Evolutionary conservation across 306 rosid species (phyloP).

Genomic region (Quercus bicolor): DNA sequence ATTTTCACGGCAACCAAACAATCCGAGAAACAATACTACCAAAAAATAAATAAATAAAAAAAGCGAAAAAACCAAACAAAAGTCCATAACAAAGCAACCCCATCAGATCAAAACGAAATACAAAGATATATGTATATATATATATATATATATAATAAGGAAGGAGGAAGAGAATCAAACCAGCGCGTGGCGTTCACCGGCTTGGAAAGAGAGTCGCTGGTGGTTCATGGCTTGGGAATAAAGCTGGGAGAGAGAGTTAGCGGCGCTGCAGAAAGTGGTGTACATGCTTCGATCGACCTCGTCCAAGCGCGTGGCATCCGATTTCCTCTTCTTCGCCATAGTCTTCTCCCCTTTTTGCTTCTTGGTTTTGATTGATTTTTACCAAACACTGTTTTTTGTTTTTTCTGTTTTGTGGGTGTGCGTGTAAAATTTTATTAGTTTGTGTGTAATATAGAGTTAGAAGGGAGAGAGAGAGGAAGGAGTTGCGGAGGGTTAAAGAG

Average conservation of each 20-base stretch:
- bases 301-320: slow-evolving; percentile 79
- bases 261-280: slow-evolving; percentile 90
- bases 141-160: neutral
- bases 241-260: slow-evolving; percentile 91
- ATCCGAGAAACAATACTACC: neutral
- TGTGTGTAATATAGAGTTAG: neutral
- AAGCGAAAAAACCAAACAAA: neutral
- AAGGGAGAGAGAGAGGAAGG: neutral
- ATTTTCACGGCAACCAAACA: neutral
- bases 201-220: slow-evolving; percentile 85
- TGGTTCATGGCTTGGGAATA: slow-evolving; percentile 89
- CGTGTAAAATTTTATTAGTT: neutral
- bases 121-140: neutral
- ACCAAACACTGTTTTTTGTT: too few species aligned
- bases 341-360: neutral
- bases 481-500: slow-evolving; percentile 3
- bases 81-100: neutral
- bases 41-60: neutral
- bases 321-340: slow-evolving; percentile 60
- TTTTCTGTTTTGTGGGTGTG: too few species aligned
- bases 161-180: slow-evolving; percentile 23
- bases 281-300: slow-evolving; percentile 97
- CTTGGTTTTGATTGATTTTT: neutral
- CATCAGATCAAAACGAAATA: neutral
- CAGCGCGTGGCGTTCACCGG: slow-evolving; percentile 93